These are phyloP conservation scores for Phyllosticta capitalensis DNA, from an alignment of 2,329 filamentous ascomycete species.

Conservation along the genomic window DNA sequence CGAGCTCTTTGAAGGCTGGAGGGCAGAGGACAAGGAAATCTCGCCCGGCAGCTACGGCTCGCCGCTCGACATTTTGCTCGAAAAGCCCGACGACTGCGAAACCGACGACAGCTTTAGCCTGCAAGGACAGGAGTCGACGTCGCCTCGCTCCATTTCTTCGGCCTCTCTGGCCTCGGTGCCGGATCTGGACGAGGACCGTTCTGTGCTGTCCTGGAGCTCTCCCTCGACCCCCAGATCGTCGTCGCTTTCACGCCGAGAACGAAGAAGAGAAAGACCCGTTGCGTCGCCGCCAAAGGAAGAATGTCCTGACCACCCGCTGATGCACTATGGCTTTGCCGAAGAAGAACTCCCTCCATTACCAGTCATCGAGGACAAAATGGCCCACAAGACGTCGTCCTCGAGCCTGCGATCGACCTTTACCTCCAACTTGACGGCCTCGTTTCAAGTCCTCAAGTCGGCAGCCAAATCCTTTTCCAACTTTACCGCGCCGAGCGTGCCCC, in stretches of 20 bases:
- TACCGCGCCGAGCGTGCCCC: slow-evolving; percentile 41
- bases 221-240: slow-evolving; percentile 25
- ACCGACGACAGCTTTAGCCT: slow-evolving; percentile 29
- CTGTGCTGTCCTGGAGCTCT: slow-evolving; percentile 33
- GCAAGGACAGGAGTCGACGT: slow-evolving; percentile 24
- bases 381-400: slow-evolving; percentile 15
- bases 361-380: slow-evolving; percentile 15
- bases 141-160: slow-evolving; percentile 44
- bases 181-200: slow-evolving; percentile 39
- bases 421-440: slow-evolving; percentile 53
- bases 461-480: slow-evolving; percentile 53
- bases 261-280: slow-evolving; percentile 37
- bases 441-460: slow-evolving; percentile 52
- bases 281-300: slow-evolving; percentile 43
- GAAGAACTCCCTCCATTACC: slow-evolving; percentile 24
- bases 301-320: slow-evolving; percentile 50
- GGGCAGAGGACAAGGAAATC: slow-evolving; percentile 35
- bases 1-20: slow-evolving; percentile 47
- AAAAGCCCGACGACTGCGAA: slow-evolving; percentile 41
- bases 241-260: slow-evolving; percentile 21
- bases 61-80: slow-evolving; percentile 46
- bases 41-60: slow-evolving; percentile 34
- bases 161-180: slow-evolving; percentile 50
- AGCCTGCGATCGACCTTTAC: slow-evolving; percentile 43
- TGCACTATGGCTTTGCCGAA: slow-evolving; percentile 30